Evolutionary conservation across 2,329 filamentous ascomycete species (phyloP).

Genomic region (Paraphaeosphaeria minitans): DNA sequence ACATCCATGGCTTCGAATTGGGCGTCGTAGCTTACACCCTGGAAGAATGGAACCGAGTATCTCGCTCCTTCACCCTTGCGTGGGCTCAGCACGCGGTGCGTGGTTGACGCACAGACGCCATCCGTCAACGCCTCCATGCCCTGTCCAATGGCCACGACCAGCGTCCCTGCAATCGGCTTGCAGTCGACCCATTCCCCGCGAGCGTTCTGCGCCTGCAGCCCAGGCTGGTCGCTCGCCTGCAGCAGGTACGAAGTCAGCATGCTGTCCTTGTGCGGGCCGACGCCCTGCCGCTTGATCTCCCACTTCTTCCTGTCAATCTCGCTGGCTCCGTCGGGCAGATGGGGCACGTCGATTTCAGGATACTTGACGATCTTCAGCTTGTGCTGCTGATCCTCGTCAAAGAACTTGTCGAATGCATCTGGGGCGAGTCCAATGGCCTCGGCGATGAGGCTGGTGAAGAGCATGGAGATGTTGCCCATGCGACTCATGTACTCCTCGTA

Average conservation of each 20-base stretch:
- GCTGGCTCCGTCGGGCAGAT: constrained; percentile 33
- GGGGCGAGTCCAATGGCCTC: constrained; percentile 77
- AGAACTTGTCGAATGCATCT: constrained; percentile 77
- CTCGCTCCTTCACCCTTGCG: constrained; percentile 70
- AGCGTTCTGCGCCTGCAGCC: constrained; percentile 83
- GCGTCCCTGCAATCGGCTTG: constrained; percentile 73
- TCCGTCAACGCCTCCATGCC: constrained; percentile 83
- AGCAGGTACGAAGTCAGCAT: constrained; percentile 84
- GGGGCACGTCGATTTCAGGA: constrained; percentile 62
- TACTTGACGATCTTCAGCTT: constrained; percentile 92
- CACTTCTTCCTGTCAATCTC: constrained; percentile 48
- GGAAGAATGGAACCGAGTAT: constrained; percentile 86
- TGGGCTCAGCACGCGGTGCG: constrained; percentile 81
- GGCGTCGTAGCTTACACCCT: constrained; percentile 79
- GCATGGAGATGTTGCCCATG: constrained; percentile 74
- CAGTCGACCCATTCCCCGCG: constrained; percentile 81
- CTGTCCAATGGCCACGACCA: constrained; percentile 88
- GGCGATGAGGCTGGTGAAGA: constrained; percentile 80
- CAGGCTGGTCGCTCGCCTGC: constrained; percentile 76
- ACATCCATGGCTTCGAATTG: constrained; percentile 78
- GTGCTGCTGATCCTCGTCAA: constrained; percentile 74
- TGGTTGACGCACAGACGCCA: constrained; percentile 80
- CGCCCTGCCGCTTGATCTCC: constrained; percentile 63
- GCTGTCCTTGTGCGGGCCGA: constrained; percentile 83
- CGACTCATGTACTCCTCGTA: constrained; percentile 76